Base-by-base conservation (phyloP, 257 asterid species). In the Sherardia arvensis region DNA sequence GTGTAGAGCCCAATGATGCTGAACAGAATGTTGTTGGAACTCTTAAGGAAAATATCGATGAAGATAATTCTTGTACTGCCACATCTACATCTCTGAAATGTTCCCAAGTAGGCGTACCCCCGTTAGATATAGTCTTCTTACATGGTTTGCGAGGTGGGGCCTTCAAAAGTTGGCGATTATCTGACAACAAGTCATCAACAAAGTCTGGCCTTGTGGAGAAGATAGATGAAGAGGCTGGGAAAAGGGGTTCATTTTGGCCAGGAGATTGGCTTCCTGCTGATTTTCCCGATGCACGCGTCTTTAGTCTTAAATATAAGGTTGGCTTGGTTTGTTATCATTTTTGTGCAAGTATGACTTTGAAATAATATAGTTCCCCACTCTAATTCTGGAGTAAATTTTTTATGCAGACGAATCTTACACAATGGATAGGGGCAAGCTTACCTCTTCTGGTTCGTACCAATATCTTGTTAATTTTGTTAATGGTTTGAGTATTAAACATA, bases 111-210 rank as follows among this genome's bases (percentile, higher is more conserved):
- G 89, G 87, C 59, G 69, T 71, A 72, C 95, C 97, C 72, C 78
- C 81, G 59, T 69, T 89, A 53, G 99, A 92, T 80, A 70, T 93
- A 72, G 95, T 93, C 71, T 93, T 93, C 71, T 87, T 93, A 56
- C 99, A 93, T 57, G 99, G 99, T 69, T 80, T 93, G 69, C 97
- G 99, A 54, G 99, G 99, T 59, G 99, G 99, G 29, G 97, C 99
- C 72, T 90, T 93, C 73, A 93, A 93, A 78, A 90, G 95, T 17
- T 93, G 99, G 99, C 87, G 99, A 69, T 64, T 93, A 72, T 90
- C 99, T 7, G 99, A 90, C 76, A 91, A 93, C 81, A 93, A 93
- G 83, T 87, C 87, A 45, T 93, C 99, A 11, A 90, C 97, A 36
- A 93, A 93, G 78, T 93, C 99, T 74, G 99, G 99, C 77, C 94